Conservation (phyloP, 2,329 filamentous ascomycete species). For the Fusarium austroafricanum region DNA sequence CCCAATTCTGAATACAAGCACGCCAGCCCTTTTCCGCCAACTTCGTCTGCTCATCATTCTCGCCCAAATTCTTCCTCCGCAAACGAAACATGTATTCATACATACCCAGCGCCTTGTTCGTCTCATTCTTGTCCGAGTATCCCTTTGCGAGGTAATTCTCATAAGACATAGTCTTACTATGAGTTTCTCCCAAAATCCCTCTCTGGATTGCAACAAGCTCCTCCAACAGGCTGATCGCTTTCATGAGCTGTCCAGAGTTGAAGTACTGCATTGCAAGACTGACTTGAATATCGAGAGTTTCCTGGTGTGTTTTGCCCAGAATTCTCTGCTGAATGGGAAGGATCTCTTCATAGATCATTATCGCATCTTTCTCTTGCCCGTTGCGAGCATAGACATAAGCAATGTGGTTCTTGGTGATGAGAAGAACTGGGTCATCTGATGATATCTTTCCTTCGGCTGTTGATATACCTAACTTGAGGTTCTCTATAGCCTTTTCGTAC, state of each 20-base stretch:
- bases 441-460: fast-evolving
- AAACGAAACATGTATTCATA: neutral
- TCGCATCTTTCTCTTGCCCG: fast-evolving
- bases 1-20: neutral
- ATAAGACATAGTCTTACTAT: fast-evolving
- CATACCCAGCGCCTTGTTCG: neutral
- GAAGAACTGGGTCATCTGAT: fast-evolving
- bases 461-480: fast-evolving
- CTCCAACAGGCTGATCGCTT: fast-evolving
- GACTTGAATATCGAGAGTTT: neutral
- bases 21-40: neutral
- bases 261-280: neutral
- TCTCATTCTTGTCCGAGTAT: fast-evolving
- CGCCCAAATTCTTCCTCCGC: fast-evolving
- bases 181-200: fast-evolving
- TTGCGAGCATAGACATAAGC: neutral
- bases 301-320: fast-evolving
- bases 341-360: fast-evolving
- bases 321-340: fast-evolving
- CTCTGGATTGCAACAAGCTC: fast-evolving
- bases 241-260: fast-evolving
- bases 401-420: fast-evolving
- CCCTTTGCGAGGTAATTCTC: neutral
- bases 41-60: neutral
- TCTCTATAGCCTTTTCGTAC: neutral